These are phyloP conservation scores for Phytophthora fragariae DNA, from an alignment of 352 stramenopile genomes.

Conservation along the genomic window DNA sequence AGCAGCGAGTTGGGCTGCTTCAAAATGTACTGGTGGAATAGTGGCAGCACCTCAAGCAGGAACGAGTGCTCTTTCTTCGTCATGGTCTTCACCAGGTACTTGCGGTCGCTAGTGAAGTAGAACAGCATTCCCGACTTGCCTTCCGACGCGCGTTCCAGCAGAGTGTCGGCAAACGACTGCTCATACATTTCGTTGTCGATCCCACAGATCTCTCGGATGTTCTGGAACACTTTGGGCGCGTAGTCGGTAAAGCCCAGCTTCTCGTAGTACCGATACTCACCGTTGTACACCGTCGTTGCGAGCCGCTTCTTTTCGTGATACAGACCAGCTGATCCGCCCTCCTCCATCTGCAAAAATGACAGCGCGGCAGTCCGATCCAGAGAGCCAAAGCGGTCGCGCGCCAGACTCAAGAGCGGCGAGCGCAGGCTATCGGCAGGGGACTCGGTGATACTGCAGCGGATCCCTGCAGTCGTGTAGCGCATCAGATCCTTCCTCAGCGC, in stretches of 20 bases:
- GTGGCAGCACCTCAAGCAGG: conserved; percentile 77
- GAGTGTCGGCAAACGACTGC: conserved; percentile 86
- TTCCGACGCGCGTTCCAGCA: conserved; percentile 82
- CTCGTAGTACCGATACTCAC: conserved; percentile 86
- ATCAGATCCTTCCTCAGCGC: conserved; percentile 86
- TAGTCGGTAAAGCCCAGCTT: conserved; percentile 91
- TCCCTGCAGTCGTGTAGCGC: conserved; percentile 86
- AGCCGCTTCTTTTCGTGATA: conserved; percentile 89
- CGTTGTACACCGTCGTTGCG: conserved; percentile 85
- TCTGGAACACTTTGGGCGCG: conserved; percentile 84
- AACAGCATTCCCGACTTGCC: conserved; percentile 91
- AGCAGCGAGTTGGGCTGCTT: conserved; percentile 84
- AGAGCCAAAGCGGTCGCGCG: conserved; percentile 44
- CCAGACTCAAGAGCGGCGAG: conserved; percentile 51
- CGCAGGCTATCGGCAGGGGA: conserved; percentile 52
- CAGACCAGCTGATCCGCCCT: conserved; percentile 55
- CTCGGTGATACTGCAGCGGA: conserved; percentile 81
- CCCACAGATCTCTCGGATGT: conserved; percentile 81
- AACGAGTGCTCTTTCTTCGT: conserved; percentile 90
- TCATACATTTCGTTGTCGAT: conserved; percentile 84
- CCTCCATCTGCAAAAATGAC: conserved; percentile 73
- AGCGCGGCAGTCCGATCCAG: conserved; percentile 54
- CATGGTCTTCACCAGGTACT: conserved; percentile 92
- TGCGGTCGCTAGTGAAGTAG: conserved; percentile 88
- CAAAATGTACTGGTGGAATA: conserved; percentile 89